Base-by-base conservation (phyloP, 495 filamentous ascomycete genomes). In the Daldinia caldariorum region DNA sequence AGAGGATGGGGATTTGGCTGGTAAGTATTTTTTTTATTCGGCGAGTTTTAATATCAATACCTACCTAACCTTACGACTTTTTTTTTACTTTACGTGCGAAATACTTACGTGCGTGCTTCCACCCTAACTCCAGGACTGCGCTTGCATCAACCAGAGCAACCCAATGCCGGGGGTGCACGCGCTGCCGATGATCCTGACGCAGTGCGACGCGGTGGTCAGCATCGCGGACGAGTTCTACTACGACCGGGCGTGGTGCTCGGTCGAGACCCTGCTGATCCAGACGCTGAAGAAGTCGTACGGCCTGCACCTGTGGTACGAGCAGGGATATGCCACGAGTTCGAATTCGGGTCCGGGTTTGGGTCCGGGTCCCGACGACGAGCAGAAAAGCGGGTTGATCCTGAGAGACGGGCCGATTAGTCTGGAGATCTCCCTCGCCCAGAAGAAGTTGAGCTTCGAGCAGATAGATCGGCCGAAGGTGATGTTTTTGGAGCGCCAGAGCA, bases 121-220 rank as follows among this genome's bases (percentile, higher is more conserved):
- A 26, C 3, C 1, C 26, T 26, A 26, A 3, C 16, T 35, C 8
- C 56, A 76, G 74, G 74, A 76, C 60, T 71, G 56, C 47, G 72
- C 70, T 9, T 76, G 74, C 22, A 72, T 76, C 12, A 63, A 75
- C 60, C 74, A 76, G 45, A 70, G 73, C 29, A 53, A 75, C 16
- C 72, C 74, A 1, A 34, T 57, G 14, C 32, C 61, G 6, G 74
- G 74, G 6, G 74, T 72, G 5, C 56, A 62, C 2, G 65, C 74
- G 9, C 63, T 76, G 8, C 74, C 72, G 22, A 67, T 76, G 20
- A 73, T 75, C 16, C 56, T 76, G 9, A 60, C 69, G 4, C 74
- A 75, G 45, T 75, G 74, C 69, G 61, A 76, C 32, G 72, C 63
- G n/a, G 45, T 73, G n/a, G 73, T 76, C 41, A 75, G 72, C 16